Percentiles rank a stretch among this genome's conserved stretches.
These are phyloP conservation scores for Pleurotus pulmonarius DNA, from an alignment of 768 basidiomycete species.

Conservation along the genomic window DNA sequence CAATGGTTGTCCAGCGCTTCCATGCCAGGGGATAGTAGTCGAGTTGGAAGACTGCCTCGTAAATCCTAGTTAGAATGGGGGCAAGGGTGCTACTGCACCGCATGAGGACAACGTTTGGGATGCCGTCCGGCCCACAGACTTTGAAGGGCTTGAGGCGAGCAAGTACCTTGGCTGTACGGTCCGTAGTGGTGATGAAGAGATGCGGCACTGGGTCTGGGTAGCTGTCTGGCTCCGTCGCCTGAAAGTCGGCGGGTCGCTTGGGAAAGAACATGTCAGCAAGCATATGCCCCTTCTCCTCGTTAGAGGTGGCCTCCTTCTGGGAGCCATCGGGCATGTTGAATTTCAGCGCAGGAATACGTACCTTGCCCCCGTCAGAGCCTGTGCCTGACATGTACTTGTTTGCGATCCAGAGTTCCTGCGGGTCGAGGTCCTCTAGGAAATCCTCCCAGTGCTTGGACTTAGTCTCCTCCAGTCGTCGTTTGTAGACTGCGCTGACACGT, in stretches of 20 bases:
- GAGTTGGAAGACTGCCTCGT: constrained; percentile 10
- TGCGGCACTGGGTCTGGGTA: constrained; percentile 11
- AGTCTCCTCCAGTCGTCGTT: not conserved
- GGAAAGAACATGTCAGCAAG: constrained; percentile 19
- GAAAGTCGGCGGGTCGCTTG: not conserved
- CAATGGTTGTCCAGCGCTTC: constrained; percentile 22
- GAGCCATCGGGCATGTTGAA: not conserved
- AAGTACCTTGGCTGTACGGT: constrained; percentile 10
- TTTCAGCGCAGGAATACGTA: constrained; percentile 13
- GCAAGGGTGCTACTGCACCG: constrained; percentile 8
- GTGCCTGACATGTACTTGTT: constrained; percentile 6
- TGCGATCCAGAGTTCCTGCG: constrained; percentile 14
- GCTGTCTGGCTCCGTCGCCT: constrained; percentile 10
- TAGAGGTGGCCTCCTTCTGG: not conserved
- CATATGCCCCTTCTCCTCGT: constrained; percentile 7
- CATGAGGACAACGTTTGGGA: constrained; percentile 20
- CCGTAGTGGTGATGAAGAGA: not conserved
- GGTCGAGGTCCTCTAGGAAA: constrained; percentile 13
- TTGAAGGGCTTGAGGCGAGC: constrained; percentile 14
- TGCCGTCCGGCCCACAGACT: constrained; percentile 20
- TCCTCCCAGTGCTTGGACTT: constrained; percentile 15
- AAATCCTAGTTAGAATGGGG: constrained; percentile 13
- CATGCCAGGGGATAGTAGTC: constrained; percentile 11
- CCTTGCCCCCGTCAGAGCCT: constrained; percentile 6
- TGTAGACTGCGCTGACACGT: constrained; percentile 8